These are phyloP conservation scores for Penicillium concentricum DNA, from an alignment of 2,329 filamentous ascomycete species.

Conservation along the genomic window DNA sequence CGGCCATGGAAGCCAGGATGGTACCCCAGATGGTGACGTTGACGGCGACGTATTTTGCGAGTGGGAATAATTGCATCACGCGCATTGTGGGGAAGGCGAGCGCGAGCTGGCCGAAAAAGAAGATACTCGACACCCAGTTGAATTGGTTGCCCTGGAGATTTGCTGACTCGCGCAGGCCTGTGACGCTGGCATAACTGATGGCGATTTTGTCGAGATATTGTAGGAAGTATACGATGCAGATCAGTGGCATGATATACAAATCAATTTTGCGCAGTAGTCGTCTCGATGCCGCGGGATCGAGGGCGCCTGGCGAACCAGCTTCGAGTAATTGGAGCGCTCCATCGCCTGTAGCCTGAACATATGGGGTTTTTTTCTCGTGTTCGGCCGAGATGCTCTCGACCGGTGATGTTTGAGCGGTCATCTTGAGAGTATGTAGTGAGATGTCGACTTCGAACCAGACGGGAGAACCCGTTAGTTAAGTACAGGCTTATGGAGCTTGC, in stretches of 20 bases:
- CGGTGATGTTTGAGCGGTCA: not conserved
- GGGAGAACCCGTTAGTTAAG: not conserved
- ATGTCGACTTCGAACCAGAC: not conserved
- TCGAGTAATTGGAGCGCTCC: constrained; percentile 3
- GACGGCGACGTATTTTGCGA: constrained; percentile 40
- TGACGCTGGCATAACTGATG: constrained; percentile 29
- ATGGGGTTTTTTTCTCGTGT: not conserved
- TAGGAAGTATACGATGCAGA: constrained; percentile 33
- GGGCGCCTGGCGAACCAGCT: not conserved
- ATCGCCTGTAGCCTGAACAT: not conserved
- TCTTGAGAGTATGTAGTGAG: not conserved
- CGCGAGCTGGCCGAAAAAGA: constrained; percentile 22
- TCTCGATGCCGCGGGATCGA: constrained; percentile 9
- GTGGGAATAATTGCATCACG: constrained; percentile 40
- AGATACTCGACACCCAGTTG: constrained; percentile 43
- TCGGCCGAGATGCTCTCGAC: not conserved
- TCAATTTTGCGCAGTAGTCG: constrained; percentile 31
- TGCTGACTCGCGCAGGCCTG: constrained; percentile 29
- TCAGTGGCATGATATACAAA: constrained; percentile 29
- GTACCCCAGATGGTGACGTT: constrained; percentile 40
- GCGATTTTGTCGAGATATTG: constrained; percentile 31
- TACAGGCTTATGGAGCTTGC: not conserved
- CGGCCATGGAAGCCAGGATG: constrained; percentile 18
- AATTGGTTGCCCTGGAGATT: constrained; percentile 45
- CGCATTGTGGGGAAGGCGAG: constrained; percentile 43